Evolutionary conservation across 495 filamentous ascomycete species (phyloP).

Genomic region (Tuber borchii): DNA sequence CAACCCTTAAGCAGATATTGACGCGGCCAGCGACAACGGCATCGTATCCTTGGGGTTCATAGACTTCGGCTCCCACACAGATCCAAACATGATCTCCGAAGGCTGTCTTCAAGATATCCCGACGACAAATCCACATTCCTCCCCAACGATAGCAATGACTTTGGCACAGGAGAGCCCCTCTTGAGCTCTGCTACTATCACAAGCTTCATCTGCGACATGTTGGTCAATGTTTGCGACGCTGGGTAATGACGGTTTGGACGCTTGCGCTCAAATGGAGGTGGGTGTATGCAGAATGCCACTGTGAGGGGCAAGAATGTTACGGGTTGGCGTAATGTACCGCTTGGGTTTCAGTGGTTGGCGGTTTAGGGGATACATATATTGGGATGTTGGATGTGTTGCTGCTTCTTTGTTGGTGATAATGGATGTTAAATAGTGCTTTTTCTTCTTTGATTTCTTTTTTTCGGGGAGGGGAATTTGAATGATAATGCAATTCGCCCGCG

Average conservation of each 20-base stretch:
- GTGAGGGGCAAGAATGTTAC: slow-evolving; percentile 49
- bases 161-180: slow-evolving; percentile 48
- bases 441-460: not conserved
- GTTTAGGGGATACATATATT: not conserved
- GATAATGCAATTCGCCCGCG: not conserved
- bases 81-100: slow-evolving; percentile 52
- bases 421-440: not conserved
- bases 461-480: not conserved
- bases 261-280: slow-evolving; percentile 47
- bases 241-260: slow-evolving; percentile 45
- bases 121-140: slow-evolving; percentile 45
- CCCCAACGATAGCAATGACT: slow-evolving; percentile 44
- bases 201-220: slow-evolving; percentile 56
- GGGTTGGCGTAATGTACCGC: slow-evolving; percentile 50
- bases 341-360: slow-evolving; percentile 17
- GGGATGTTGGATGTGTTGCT: not conserved
- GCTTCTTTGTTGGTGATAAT: too few relatives aligned
- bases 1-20: not conserved
- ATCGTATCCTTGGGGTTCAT: slow-evolving; percentile 23
- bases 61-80: slow-evolving; percentile 51
- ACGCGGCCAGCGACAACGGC: not conserved
- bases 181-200: slow-evolving; percentile 61
- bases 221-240: slow-evolving; percentile 52
- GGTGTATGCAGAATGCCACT: slow-evolving; percentile 43
- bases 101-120: not conserved